Evolutionary conservation across 371 early-diverging fungal genomes (phyloP).

Genomic region (Thermomucor indicae-seudaticae): DNA sequence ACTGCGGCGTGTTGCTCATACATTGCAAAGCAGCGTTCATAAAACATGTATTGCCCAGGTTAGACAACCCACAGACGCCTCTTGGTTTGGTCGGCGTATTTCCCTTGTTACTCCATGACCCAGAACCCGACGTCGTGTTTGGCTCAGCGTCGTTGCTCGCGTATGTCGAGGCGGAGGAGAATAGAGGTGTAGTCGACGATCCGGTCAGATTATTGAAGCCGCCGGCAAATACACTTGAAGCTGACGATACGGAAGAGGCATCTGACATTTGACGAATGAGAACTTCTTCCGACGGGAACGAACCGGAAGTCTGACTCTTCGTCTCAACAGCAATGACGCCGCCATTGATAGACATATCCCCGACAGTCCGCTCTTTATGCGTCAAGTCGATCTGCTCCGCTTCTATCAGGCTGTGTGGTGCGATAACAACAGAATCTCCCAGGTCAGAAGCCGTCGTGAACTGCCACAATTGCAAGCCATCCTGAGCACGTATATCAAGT

Average conservation of each 20-base stretch:
- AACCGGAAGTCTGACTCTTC: neutral
- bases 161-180: slow-evolving; percentile 8
- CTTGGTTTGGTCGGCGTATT: neutral
- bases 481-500: slow-evolving; percentile 8
- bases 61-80: slow-evolving; percentile 65
- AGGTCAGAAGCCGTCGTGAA: neutral
- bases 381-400: slow-evolving; percentile 3
- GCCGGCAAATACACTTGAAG: slow-evolving; percentile 6
- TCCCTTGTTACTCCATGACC: neutral
- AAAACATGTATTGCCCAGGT: slow-evolving; percentile 88
- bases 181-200: slow-evolving; percentile 9
- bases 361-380: neutral
- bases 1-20: slow-evolving; percentile 59
- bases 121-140: neutral
- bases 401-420: neutral
- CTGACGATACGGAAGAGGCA: slow-evolving; percentile 3
- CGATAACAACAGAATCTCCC: neutral
- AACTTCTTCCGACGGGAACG: neutral
- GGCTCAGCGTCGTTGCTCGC: neutral
- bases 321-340: slow-evolving; percentile 23
- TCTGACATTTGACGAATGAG: slow-evolving; percentile 1
- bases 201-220: slow-evolving; percentile 9
- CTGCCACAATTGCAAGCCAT: slow-evolving; percentile 11
- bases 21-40: slow-evolving; percentile 86
- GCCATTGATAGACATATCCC: slow-evolving; percentile 45